phyloP scores from a whole-genome alignment of 2,329 filamentous ascomycete genomes.

The Pestalotiopsis fici region DNA sequence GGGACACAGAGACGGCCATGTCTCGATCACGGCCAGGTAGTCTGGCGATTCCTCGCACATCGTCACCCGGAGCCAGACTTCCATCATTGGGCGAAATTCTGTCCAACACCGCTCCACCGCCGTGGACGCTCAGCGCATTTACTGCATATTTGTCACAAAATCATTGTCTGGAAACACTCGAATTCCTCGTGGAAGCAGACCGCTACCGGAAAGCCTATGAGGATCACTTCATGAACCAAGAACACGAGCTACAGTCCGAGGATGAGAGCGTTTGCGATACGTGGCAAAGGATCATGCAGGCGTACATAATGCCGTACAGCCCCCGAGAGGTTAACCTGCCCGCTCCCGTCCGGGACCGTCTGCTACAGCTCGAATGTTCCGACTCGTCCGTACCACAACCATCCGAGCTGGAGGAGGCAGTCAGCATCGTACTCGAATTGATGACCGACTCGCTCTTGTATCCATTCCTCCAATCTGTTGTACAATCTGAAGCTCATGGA shows the following conservation, averaged over 20 bases:
- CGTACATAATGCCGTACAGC: constrained; percentile 85
- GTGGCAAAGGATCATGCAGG: constrained; percentile 86
- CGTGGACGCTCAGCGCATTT: constrained; percentile 89
- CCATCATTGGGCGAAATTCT: constrained; percentile 87
- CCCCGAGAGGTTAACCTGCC: constrained; percentile 90
- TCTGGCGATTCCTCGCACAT: constrained; percentile 40
- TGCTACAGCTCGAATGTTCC: constrained; percentile 65
- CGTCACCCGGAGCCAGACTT: constrained; percentile 41
- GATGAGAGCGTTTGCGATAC: constrained; percentile 73
- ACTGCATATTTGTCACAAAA: constrained; percentile 97
- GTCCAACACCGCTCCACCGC: constrained; percentile 79
- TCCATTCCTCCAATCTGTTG: constrained; percentile 79
- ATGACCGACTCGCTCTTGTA: constrained; percentile 97
- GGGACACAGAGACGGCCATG: constrained; percentile 44
- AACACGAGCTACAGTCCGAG: constrained; percentile 40
- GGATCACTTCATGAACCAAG: constrained; percentile 42
- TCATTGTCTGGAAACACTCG: constrained; percentile 92
- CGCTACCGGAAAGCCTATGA: constrained; percentile 69
- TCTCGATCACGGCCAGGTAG: constrained; percentile 51
- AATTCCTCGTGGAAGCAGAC: constrained; percentile 93
- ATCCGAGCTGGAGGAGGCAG: constrained; percentile 76
- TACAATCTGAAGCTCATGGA: constrained; percentile 38
- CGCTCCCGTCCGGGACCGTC: constrained; percentile 77
- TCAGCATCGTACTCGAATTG: constrained; percentile 87
- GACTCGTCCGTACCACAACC: constrained; percentile 69